Percentiles rank a stretch among this genome's conserved stretches.
phyloP scores from a whole-genome alignment of 257 asterid genomes.

The Gentiana straminea region DNA sequence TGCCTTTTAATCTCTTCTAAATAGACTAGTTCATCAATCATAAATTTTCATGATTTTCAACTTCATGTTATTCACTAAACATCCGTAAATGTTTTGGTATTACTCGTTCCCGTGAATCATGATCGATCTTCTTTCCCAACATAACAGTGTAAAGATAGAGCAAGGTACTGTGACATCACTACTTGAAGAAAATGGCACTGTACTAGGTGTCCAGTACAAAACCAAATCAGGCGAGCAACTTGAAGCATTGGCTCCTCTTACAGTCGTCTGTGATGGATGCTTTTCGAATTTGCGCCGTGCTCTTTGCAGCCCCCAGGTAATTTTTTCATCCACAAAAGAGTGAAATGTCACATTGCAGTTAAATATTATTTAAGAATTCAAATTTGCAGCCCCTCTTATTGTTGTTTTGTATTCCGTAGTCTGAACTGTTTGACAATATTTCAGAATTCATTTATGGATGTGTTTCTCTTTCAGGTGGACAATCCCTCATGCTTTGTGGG shows the following conservation, averaged over 20 bases:
- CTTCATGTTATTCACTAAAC: no score
- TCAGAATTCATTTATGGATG: background rate
- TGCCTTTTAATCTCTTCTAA: background rate
- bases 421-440: no score
- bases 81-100: background rate
- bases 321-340: conserved; percentile 1
- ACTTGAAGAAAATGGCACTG: conserved; percentile 37
- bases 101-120: background rate
- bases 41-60: background rate
- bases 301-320: conserved; percentile 42
- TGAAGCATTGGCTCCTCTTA: conserved; percentile 36
- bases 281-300: conserved; percentile 47
- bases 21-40: background rate
- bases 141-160: conserved; percentile 30
- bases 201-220: conserved; percentile 38
- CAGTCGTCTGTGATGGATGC: conserved; percentile 49
- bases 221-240: conserved; percentile 26
- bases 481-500: conserved; percentile 46
- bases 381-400: no score
- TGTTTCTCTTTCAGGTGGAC: conserved; percentile 29
- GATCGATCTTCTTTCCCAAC: background rate
- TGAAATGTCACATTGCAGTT: background rate
- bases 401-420: no score
- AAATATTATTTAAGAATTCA: no score
- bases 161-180: conserved; percentile 53